Base-by-base conservation (phyloP, 2,329 filamentous ascomycete genomes). In the Sporothrix curviconia region DNA sequence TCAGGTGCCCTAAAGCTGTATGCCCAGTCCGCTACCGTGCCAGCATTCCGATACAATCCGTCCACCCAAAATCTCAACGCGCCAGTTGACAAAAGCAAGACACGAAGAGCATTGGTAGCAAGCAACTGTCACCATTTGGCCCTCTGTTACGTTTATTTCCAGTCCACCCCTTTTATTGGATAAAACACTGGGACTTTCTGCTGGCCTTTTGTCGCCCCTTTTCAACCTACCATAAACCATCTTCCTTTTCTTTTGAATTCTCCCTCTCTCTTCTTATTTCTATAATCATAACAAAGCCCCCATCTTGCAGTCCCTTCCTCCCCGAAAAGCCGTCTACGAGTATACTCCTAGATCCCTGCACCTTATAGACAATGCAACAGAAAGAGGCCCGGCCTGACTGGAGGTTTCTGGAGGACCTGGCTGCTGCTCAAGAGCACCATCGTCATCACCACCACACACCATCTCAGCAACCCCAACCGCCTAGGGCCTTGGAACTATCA, bases 331-430 rank as follows among this genome's bases (percentile, higher is more conserved):
- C n/a, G n/a, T n/a, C n/a, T n/a, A n/a, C n/a, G n/a, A n/a, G n/a
- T n/a, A n/a, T n/a, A n/a, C n/a, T n/a, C n/a, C n/a, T n/a, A n/a
- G n/a, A n/a, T n/a, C n/a, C n/a, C n/a, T n/a, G n/a, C n/a, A n/a
- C n/a, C n/a, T n/a, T n/a, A n/a, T n/a, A 57, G 28, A 57, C 37
- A 25, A 59, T 61, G 57, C 59, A 50, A 59, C 57, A 61, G 37
- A 50, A 36, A 22, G 54, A 57, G 25, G 15, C 50, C 9, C 17
- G 46, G 14, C 22, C 34, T 15, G 59, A 57, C 55, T 59, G 54
- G 54, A 57, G 53, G 46, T 25, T 59, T 49, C 32, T 47, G 44
- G 55, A 61, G 36, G 28, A 52, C 11, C 14, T 57, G 32, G 32
- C 46, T 11, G 14, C 28, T 40, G 15, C 59, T 12, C 19, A 50